These are phyloP conservation scores for Candida pseudoviswanathii DNA, from an alignment of 1,139 yeast species.

Conservation along the genomic window DNA sequence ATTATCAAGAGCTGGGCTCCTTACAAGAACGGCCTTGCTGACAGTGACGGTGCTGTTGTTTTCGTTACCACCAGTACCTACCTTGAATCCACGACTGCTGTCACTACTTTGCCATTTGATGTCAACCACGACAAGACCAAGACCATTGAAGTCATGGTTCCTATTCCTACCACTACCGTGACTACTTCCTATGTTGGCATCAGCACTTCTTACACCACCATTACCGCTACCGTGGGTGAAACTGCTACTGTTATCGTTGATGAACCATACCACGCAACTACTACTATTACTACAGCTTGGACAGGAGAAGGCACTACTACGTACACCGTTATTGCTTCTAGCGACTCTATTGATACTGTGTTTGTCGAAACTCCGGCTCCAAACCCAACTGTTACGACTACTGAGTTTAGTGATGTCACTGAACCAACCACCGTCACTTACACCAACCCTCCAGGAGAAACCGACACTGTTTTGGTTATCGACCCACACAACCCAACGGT, in stretches of 20 bases:
- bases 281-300: slow-evolving; percentile 16
- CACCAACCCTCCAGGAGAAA: slow-evolving; percentile 11
- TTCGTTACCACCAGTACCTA: neutral
- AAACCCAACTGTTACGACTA: slow-evolving; percentile 14
- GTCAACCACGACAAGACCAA: slow-evolving; percentile 16
- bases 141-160: slow-evolving; percentile 21
- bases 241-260: slow-evolving; percentile 22
- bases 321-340: slow-evolving; percentile 9
- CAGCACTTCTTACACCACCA: slow-evolving; percentile 13
- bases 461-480: slow-evolving; percentile 21
- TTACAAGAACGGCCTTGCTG: slow-evolving; percentile 17
- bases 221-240: slow-evolving; percentile 15
- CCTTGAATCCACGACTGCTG: slow-evolving; percentile 14
- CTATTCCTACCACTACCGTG: slow-evolving; percentile 18
- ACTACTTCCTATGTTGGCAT: slow-evolving; percentile 18
- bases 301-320: slow-evolving; percentile 17
- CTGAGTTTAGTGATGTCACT: slow-evolving; percentile 10
- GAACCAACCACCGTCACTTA: slow-evolving; percentile 14
- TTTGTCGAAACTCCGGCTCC: slow-evolving; percentile 17
- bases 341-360: slow-evolving; percentile 12
- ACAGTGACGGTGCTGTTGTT: slow-evolving; percentile 20
- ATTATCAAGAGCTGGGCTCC: slow-evolving; percentile 10
- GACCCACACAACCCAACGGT: slow-evolving; percentile 17
- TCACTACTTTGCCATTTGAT: slow-evolving; percentile 22
- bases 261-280: slow-evolving; percentile 17